These are phyloP conservation scores for Inga oerstediana DNA, from an alignment of 306 rosid species.

Conservation along the genomic window DNA sequence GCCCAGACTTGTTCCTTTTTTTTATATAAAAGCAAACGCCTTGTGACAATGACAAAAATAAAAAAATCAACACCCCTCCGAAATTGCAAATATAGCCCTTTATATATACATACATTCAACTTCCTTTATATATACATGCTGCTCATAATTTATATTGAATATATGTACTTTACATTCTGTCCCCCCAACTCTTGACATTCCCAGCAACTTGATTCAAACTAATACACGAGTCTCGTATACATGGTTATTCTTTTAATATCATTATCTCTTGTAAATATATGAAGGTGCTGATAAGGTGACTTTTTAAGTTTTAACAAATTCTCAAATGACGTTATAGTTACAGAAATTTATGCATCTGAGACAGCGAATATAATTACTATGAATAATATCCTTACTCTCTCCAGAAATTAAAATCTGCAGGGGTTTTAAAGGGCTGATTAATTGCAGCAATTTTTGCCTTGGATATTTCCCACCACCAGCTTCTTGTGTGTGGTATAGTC, in stretches of 20 bases:
- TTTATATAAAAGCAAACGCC: background rate
- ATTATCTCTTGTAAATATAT: background rate
- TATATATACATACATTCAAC: background rate
- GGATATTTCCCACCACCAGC: background rate
- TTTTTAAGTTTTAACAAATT: background rate
- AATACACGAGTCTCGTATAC: background rate
- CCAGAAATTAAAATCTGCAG: background rate
- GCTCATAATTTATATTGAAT: background rate
- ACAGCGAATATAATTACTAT: background rate
- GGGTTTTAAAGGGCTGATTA: background rate
- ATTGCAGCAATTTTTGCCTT: constrained; percentile 13
- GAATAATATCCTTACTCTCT: background rate
- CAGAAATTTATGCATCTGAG: background rate
- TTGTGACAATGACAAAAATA: background rate
- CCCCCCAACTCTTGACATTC: background rate
- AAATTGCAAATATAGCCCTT: background rate
- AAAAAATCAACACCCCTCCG: background rate
- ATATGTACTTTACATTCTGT: background rate
- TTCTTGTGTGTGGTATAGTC: background rate
- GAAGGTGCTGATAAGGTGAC: background rate
- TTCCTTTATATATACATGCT: background rate
- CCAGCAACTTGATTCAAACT: background rate
- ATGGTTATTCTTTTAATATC: background rate
- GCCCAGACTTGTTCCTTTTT: constrained; percentile 6
- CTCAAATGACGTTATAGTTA: background rate